Base-by-base conservation (phyloP, 2,329 filamentous ascomycete species). In the Monosporascus ibericus region DNA sequence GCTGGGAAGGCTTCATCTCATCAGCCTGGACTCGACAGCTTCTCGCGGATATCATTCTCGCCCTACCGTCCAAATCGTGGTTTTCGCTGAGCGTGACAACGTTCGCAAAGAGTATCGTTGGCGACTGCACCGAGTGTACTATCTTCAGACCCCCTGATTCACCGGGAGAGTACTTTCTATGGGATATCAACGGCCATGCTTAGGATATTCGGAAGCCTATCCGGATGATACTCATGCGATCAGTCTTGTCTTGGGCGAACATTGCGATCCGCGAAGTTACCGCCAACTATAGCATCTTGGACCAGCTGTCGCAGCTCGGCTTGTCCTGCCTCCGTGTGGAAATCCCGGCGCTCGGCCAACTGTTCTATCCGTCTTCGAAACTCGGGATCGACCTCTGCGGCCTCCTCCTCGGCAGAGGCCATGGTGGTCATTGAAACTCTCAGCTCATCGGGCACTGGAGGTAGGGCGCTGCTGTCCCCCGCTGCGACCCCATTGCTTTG, bases 331-430 rank as follows among this genome's bases (percentile, higher is more conserved):
- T 89, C 85, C 5, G 84, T 87, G 61, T 92, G 78, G 63, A 96
- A 95, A 65, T 97, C 91, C 24, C 87, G 85, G 40, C 90, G 79
- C 37, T 86, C 80, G 2, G 94, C 92, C 54, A 99, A 73, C 70
- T 96, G 88, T 64, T 97, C 91, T 65, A 99, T 97, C 50, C 89
- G 80, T 59, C 87, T 78, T 65, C 87, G 84, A 60, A 99, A 90
- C 60, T 92, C 91, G 1, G 89, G 84, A 65, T 97, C 91, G 8
- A 86, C 81, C 53, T 85, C 83, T 39, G 77, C 77, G 1, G 75
- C 77, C 6, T 81, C 80, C 14, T 82, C 83, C 44, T 82, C 75
- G 0, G 69, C 75, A 60, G 86, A 80, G 6, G 80, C 76, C 76
- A 94, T 85, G 2, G 87, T 88, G 47, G 87, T 87, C 52, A 97